phyloP scores from a whole-genome alignment of 1,284 basidiomycete genomes.

The Rhodotorula sp. region DNA sequence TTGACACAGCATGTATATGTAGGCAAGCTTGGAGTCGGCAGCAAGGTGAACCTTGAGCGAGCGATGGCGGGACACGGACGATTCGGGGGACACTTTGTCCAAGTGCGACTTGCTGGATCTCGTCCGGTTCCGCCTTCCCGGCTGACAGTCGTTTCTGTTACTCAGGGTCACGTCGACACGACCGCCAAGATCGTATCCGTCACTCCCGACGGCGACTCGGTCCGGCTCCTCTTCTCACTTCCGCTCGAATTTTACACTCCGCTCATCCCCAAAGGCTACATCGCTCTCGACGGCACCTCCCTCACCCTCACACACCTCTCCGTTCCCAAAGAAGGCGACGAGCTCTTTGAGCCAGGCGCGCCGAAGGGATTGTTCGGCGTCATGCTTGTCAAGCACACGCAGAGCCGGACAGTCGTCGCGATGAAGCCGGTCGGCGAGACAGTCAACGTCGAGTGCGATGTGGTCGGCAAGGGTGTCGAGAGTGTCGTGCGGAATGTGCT shows the following conservation, averaged over 20 bases:
- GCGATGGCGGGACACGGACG: slow-evolving; percentile 89
- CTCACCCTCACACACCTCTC: slow-evolving; percentile 84
- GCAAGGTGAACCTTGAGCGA: slow-evolving; percentile 87
- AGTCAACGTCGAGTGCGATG: slow-evolving; percentile 94
- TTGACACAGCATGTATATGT: neutral
- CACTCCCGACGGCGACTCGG: slow-evolving; percentile 77
- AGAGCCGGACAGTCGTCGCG: slow-evolving; percentile 79
- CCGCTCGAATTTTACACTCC: slow-evolving; percentile 64
- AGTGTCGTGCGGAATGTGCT: slow-evolving; percentile 76
- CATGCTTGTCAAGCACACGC: slow-evolving; percentile 95
- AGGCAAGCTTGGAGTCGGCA: slow-evolving; percentile 77
- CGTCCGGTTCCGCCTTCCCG: neutral
- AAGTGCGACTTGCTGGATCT: slow-evolving; percentile 59
- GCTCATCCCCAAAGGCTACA: slow-evolving; percentile 93
- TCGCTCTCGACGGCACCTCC: slow-evolving; percentile 91
- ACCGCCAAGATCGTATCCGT: slow-evolving; percentile 73
- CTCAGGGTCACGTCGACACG: slow-evolving; percentile 86
- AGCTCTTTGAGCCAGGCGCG: slow-evolving; percentile 13
- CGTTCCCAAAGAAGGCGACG: slow-evolving; percentile 54
- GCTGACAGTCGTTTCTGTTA: no score
- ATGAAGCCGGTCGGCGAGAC: slow-evolving; percentile 71
- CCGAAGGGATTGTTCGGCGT: slow-evolving; percentile 68
- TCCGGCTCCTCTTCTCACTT: slow-evolving; percentile 77
- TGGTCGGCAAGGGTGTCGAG: slow-evolving; percentile 82
- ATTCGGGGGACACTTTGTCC: slow-evolving; percentile 97